Evolutionary conservation across 148 eudicot species (phyloP).

Genomic region (Fallopia convolvulus): DNA sequence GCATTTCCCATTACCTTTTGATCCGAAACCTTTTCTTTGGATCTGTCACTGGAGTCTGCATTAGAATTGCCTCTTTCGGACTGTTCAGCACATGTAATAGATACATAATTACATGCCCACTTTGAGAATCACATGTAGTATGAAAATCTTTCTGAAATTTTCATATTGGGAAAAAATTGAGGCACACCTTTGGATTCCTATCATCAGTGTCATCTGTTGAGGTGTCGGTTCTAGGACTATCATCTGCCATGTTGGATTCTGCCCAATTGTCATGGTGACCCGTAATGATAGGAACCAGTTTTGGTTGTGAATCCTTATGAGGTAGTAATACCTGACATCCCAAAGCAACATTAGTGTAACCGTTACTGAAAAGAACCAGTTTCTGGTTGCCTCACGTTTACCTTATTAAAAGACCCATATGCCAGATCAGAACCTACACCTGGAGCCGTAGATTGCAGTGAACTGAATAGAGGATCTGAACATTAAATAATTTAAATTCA

Average conservation of each 20-base stretch:
- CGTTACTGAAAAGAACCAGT: not conserved
- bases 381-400: not conserved
- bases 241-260: constrained; percentile 74
- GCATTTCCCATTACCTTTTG: constrained; percentile 55
- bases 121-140: not conserved
- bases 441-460: constrained; percentile 40
- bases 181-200: constrained; percentile 45
- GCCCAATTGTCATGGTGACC: constrained; percentile 60
- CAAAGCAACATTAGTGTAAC: constrained; percentile 13
- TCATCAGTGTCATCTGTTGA: constrained; percentile 79
- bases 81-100: constrained; percentile 28
- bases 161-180: not conserved
- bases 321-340: constrained; percentile 33
- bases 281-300: constrained; percentile 30
- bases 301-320: constrained; percentile 34
- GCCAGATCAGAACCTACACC: constrained; percentile 40
- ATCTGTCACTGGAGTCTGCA: constrained; percentile 82
- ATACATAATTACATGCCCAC: not conserved
- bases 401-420: constrained; percentile 58
- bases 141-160: not conserved
- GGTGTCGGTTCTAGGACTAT: constrained; percentile 70
- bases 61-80: constrained; percentile 51
- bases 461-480: constrained; percentile 41
- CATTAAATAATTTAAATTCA: not conserved
- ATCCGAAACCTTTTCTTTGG: constrained; percentile 68